Conservation (phyloP, 2,329 filamentous ascomycete genomes). For the Thielaviopsis punctulata region DNA sequence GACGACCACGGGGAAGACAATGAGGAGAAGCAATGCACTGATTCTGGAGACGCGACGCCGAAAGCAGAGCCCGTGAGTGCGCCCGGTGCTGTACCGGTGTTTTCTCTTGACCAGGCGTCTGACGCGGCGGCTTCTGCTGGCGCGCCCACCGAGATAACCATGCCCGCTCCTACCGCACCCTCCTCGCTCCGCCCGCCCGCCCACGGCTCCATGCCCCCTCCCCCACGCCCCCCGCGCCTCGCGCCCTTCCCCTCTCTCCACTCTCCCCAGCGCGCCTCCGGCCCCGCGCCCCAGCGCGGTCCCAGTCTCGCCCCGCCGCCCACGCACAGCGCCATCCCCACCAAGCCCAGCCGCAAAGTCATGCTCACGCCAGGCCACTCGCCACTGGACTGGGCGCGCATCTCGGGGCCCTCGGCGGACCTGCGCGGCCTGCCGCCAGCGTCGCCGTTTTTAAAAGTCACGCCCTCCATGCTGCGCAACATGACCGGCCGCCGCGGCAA, state of each 20-base stretch:
- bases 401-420: constrained; percentile 46
- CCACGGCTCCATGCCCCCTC: constrained; percentile 19
- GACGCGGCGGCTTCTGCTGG: too few species aligned
- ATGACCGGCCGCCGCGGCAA: constrained; percentile 70
- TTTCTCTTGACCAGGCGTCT: too few species aligned
- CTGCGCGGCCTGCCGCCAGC: constrained; percentile 43
- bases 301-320: constrained; percentile 35
- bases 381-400: constrained; percentile 85
- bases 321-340: constrained; percentile 32
- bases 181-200: constrained; percentile 16
- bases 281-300: constrained; percentile 25
- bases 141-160: too few species aligned
- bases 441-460: constrained; percentile 51
- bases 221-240: constrained; percentile 18
- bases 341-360: constrained; percentile 51
- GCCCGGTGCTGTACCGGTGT: too few species aligned
- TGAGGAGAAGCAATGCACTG: too few species aligned
- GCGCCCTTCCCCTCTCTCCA: constrained; percentile 32
- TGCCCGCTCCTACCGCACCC: constrained; percentile 22
- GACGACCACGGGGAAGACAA: not conserved
- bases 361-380: constrained; percentile 79
- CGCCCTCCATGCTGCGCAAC: constrained; percentile 59
- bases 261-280: constrained; percentile 32
- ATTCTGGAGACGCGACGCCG: too few species aligned
- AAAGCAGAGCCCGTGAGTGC: too few species aligned